phyloP scores from a whole-genome alignment of 495 filamentous ascomycete genomes.

The Neurospora tetrasperma region DNA sequence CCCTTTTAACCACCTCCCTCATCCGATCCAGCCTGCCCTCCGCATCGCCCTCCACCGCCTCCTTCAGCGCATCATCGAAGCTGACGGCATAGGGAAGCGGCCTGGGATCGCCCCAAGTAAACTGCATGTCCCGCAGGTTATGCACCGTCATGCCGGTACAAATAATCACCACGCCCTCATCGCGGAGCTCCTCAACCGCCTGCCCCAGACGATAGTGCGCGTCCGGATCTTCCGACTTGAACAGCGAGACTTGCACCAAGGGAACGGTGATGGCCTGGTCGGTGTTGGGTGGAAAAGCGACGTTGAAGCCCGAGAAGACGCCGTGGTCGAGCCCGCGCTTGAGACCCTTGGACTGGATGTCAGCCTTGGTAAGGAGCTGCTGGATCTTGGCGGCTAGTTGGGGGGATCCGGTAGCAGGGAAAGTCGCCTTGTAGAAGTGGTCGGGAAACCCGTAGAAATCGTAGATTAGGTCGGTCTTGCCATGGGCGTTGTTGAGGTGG shows the following conservation, averaged over 20 bases:
- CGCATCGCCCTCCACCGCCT: constrained; percentile 47
- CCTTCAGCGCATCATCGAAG: constrained; percentile 71
- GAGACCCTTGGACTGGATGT: constrained; percentile 54
- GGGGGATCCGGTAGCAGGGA: constrained; percentile 56
- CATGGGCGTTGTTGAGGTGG: constrained; percentile 60
- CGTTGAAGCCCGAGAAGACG: constrained; percentile 65
- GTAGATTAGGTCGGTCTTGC: constrained; percentile 62
- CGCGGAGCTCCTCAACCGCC: constrained; percentile 56
- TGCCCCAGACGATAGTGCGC: constrained; percentile 63
- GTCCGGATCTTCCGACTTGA: constrained; percentile 54
- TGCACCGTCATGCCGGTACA: constrained; percentile 82
- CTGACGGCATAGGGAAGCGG: constrained; percentile 57
- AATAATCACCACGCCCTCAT: constrained; percentile 64
- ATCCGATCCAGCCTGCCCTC: constrained; percentile 52
- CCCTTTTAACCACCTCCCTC: constrained; percentile 46
- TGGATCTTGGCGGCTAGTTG: constrained; percentile 58
- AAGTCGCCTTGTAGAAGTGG: constrained; percentile 51
- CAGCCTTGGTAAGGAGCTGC: constrained; percentile 43
- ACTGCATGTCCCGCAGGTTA: constrained; percentile 60
- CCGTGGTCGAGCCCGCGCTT: constrained; percentile 72
- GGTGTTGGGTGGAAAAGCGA: constrained; percentile 56
- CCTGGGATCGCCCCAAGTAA: constrained; percentile 31
- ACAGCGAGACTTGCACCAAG: constrained; percentile 73
- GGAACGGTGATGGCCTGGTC: constrained; percentile 65
- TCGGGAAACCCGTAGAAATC: constrained; percentile 77